These are phyloP conservation scores for Clitoria ternatea DNA, from an alignment of 306 rosid species.

Conservation along the genomic window DNA sequence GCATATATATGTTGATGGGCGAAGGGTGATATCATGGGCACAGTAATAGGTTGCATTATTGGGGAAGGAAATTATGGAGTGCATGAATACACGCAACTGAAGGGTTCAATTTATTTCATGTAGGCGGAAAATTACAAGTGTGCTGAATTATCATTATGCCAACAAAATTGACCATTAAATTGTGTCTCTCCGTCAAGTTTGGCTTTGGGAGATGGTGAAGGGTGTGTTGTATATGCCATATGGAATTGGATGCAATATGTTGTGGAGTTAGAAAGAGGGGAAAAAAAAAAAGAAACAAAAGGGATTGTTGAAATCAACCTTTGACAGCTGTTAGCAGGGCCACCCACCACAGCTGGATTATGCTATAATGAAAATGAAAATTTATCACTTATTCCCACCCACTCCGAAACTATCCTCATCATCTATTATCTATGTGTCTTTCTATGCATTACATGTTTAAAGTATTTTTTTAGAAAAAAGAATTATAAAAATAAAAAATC, in stretches of 20 bases:
- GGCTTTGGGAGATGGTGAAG: slow-evolving; percentile 38
- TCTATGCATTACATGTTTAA: too few species aligned
- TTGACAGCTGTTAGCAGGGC: slow-evolving; percentile 29
- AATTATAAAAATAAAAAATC: too few species aligned
- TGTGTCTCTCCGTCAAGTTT: slow-evolving; percentile 8
- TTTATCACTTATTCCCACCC: neutral
- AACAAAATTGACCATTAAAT: neutral
- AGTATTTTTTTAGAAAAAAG: too few species aligned
- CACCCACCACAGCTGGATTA: slow-evolving; percentile 41
- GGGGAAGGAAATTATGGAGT: neutral
- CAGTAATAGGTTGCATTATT: slow-evolving; percentile 18
- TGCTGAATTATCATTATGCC: neutral
- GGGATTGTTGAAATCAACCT: neutral
- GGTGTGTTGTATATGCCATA: too few species aligned
- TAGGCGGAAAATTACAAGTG: slow-evolving; percentile 9
- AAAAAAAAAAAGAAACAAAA: too few species aligned
- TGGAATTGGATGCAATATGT: slow-evolving; percentile 19
- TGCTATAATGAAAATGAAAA: neutral
- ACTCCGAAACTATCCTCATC: neutral
- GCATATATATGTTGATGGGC: neutral
- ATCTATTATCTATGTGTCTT: neutral
- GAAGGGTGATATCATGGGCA: neutral
- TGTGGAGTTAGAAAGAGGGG: slow-evolving; percentile 12
- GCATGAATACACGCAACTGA: neutral
- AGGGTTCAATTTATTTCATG: neutral